These are phyloP conservation scores for Suillus subaureus DNA, from an alignment of 768 basidiomycete genomes.

Conservation along the genomic window DNA sequence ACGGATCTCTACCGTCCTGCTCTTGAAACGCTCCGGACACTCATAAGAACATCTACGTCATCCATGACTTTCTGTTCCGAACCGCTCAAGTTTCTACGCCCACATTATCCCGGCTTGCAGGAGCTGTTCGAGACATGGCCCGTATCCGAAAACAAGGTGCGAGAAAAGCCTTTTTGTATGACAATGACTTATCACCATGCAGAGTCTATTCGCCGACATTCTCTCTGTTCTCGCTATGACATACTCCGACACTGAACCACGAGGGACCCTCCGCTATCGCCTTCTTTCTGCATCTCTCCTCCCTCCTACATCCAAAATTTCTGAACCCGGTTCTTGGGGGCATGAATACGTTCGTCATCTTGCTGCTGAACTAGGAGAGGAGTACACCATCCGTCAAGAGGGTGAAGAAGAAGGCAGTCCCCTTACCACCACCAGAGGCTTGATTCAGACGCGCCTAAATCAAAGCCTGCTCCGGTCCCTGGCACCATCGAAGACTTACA, in stretches of 20 bases:
- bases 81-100: constrained; percentile 96
- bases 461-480: constrained; percentile 34
- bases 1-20: constrained; percentile 85
- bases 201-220: constrained; percentile 96
- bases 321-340: constrained; percentile 96
- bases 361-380: constrained; percentile 94
- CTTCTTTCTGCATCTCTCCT: constrained; percentile 69
- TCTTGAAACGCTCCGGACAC: constrained; percentile 88
- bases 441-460: constrained; percentile 32
- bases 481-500: constrained; percentile 78
- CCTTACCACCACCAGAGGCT: constrained; percentile 22
- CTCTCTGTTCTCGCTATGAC: constrained; percentile 99
- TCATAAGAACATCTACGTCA: constrained; percentile 95
- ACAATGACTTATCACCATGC: constrained; percentile 12
- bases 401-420: constrained; percentile 35
- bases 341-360: constrained; percentile 99
- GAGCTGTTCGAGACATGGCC: constrained; percentile 82
- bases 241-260: constrained; percentile 95
- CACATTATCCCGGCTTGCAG: constrained; percentile 88
- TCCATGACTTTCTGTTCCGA: constrained; percentile 99
- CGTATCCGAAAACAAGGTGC: constrained; percentile 76
- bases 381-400: constrained; percentile 75
- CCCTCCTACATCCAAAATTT: constrained; percentile 62
- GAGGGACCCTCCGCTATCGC: constrained; percentile 93
- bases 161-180: background rate